Base-by-base conservation (phyloP, 2,329 filamentous ascomycete species). In the Fusarium sp. region DNA sequence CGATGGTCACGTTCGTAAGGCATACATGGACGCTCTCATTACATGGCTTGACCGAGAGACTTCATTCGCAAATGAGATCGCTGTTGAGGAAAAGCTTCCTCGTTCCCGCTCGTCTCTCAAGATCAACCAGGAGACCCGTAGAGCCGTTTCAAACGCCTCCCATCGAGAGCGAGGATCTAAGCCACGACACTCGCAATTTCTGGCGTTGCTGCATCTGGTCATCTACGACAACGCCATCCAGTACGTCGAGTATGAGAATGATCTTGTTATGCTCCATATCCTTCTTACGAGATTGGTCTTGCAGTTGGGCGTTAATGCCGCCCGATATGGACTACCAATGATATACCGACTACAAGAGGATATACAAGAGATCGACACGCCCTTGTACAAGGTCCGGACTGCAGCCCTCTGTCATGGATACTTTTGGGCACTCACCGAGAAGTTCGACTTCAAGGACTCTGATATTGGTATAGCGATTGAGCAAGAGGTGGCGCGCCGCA, bases 341-440 rank as follows among this genome's bases (percentile, higher is more conserved):
- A 88, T 98, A 17, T 91, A 97, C 81, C 90, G 93, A 51, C 87
- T 98, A 3, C 95, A 98, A 81, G 94, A 97, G 78, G 94, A 96
- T 72, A 93, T 96, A 38, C 87, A 90, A 62, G 88, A 89, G 13
- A 86, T 91, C 7, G 90, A 91, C 52, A 88, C 88, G 30, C 90
- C 92, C 0, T 81, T 90, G 47, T 89, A 92, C 36, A 96, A 96
- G 79, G 89, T 97, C 44, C 92, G 94, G 48, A 86, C 97, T 48
- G 94, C 93, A 36, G 95, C 93, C 79, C 85, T 98, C 64, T 94
- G 96, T 57, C 94, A 97, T 78, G 95, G 94, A 14, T 98, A 98
- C 81, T 91, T 98, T 66, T 96, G 93, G 92, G 89, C 90, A 2
- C 80, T 98, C 69, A 91, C 89, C 9, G 92, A 95, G 66, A 91